phyloP scores from a whole-genome alignment of 176 grass and related monocot genomes.

The Elaeis guineensis region DNA sequence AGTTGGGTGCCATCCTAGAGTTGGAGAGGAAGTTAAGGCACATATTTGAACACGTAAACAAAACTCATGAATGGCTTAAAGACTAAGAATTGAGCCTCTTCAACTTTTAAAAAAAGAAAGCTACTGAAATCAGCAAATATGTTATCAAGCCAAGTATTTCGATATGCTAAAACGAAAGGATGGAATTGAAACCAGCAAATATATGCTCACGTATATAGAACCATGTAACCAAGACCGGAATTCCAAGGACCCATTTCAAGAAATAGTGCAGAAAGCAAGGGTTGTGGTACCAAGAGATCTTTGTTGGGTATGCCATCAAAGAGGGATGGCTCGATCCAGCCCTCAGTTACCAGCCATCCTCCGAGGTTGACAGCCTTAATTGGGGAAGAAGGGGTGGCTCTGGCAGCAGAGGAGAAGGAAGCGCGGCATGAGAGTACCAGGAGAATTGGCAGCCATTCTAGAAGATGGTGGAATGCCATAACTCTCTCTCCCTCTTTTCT shows the following conservation, averaged over 20 bases:
- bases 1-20: constrained; percentile 59
- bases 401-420: not conserved
- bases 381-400: constrained; percentile 9
- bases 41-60: no score
- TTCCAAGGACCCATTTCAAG: no score
- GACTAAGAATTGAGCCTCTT: no score
- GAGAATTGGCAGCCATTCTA: not conserved
- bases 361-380: constrained; percentile 59
- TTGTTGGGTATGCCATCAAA: constrained; percentile 63
- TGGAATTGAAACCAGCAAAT: no score
- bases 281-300: constrained; percentile 30
- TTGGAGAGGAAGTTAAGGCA: no score
- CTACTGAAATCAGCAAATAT: no score
- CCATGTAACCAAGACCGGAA: no score
- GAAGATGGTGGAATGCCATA: not conserved
- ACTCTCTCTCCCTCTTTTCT: not conserved
- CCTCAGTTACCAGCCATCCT: constrained; percentile 64
- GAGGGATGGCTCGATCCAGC: constrained; percentile 62
- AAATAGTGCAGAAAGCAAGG: not conserved
- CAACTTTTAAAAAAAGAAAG: no score
- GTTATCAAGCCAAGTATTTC: no score
- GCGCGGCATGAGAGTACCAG: not conserved
- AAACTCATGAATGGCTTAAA: no score
- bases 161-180: no score
- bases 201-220: no score